Evolutionary conservation across 352 stramenopile species (phyloP), one percentile per base, ranked within the genome.

Genomic region (Pythium vanterpoolii): DNA sequence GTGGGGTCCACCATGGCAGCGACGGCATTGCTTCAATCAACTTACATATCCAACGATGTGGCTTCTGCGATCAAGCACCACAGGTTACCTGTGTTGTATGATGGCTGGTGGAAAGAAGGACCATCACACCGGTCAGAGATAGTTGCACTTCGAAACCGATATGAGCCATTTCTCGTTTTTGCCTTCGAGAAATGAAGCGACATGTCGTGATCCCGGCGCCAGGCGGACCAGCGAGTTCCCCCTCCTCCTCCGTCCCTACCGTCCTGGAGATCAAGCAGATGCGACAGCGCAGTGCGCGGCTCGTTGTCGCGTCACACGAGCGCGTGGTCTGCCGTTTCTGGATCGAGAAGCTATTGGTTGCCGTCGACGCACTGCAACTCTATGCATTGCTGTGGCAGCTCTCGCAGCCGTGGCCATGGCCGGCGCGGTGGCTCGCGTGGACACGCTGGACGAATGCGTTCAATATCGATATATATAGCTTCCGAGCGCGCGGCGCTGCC

Each of bases 391-490:
- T 90, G 43, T 90, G 81, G 81, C 81, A 90, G 63, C 66, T 90
- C 40, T 84, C 81, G n/a, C 81, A 90, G 66, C 72, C 79, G 36
- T 90, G 81, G 81, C 81, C 81, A 34, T 89, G 79, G 81, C 81
- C 78, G 9, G 66, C 75, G 38, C 66, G 67, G 10, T 89, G 81
- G 79, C 72, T 88, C 42, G 16, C 27, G 5, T 58, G 61, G 26
- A 88, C 73, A 3, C 77, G 77, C 10, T 88, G 73, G 77, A 53
- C 58, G 0, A 87, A 86, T 56, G 69, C 64, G 27, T 76, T 81
- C 47, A 84, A 73, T 14, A 38, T 80, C 2, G 79, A 90, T 55
- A 36, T 69, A 1, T 74, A 88, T 33, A 87, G 73, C 53, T 88
- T 89, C 58, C 53, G 57, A 21, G 36, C 63, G 16, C 74, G 66